These are phyloP conservation scores for Mycosphaerella arachidis DNA, from an alignment of 2,329 filamentous ascomycete genomes.

Conservation along the genomic window DNA sequence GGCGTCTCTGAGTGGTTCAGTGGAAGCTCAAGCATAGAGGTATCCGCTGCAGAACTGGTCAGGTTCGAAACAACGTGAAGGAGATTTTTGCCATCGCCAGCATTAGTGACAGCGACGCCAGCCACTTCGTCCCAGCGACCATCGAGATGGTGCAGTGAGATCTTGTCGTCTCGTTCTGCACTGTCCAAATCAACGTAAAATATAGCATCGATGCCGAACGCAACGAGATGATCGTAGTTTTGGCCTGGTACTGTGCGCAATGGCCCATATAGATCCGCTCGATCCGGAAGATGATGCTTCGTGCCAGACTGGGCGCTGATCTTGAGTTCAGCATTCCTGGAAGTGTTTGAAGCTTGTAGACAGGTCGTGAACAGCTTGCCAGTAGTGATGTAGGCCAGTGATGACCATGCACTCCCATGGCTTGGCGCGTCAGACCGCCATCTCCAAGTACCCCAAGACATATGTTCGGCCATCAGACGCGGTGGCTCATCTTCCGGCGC, in stretches of 20 bases:
- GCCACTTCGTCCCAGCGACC: slow-evolving; percentile 41
- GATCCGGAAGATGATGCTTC: slow-evolving; percentile 1
- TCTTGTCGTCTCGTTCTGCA: not conserved
- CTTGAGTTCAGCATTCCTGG: not conserved
- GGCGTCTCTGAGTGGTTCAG: slow-evolving; percentile 2
- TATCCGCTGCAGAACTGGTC: slow-evolving; percentile 34
- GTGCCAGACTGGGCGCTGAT: not conserved
- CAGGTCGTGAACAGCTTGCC: slow-evolving; percentile 9
- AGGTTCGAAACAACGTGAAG: slow-evolving; percentile 38
- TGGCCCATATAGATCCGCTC: slow-evolving; percentile 17
- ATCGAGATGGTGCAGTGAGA: slow-evolving; percentile 34
- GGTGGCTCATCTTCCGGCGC: not conserved
- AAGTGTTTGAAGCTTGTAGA: not conserved
- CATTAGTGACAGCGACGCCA: slow-evolving; percentile 31
- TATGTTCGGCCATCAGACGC: slow-evolving; percentile 2
- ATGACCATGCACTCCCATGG: not conserved
- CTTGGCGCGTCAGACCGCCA: slow-evolving; percentile 2
- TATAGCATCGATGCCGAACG: slow-evolving; percentile 32
- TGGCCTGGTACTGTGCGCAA: slow-evolving; percentile 18
- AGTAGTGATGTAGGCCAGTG: slow-evolving; percentile 15
- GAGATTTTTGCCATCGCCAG: slow-evolving; percentile 12
- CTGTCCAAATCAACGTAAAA: slow-evolving; percentile 26
- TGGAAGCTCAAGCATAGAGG: slow-evolving; percentile 32
- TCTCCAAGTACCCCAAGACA: slow-evolving; percentile 12
- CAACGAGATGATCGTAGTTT: slow-evolving; percentile 22